Conservation (phyloP, 176 grass and related monocot genomes). For the Triticum timopheevii region DNA sequence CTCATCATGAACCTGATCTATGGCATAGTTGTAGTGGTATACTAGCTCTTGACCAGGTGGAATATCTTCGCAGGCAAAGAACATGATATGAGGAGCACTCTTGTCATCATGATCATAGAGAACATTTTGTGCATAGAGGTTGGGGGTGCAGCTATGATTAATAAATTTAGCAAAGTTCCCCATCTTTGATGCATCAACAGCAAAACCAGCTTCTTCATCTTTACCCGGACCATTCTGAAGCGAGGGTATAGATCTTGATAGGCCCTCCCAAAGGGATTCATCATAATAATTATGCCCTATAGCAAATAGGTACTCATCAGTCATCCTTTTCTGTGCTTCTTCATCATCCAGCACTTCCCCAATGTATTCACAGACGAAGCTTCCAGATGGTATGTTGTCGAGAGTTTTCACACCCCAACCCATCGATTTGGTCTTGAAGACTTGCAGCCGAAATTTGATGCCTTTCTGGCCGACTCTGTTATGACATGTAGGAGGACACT, state of each 20-base stretch:
- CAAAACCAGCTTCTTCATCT: constrained; percentile 44
- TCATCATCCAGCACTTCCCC: constrained; percentile 70
- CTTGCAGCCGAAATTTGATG: constrained; percentile 63
- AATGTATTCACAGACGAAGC: constrained; percentile 83
- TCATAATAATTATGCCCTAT: constrained; percentile 81
- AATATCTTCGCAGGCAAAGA: constrained; percentile 78
- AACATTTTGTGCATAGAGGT: constrained; percentile 76
- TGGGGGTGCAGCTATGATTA: constrained; percentile 76
- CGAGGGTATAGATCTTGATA: constrained; percentile 69
- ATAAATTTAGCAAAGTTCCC: constrained; percentile 80
- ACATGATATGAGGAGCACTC: constrained; percentile 70
- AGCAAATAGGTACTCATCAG: constrained; percentile 74
- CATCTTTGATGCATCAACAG: constrained; percentile 64
- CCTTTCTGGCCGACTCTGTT: constrained; percentile 85
- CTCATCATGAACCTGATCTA: constrained; percentile 74
- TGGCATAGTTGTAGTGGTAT: constrained; percentile 80
- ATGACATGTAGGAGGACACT: constrained; percentile 69
- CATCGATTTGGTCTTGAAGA: constrained; percentile 78
- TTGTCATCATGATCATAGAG: constrained; percentile 79
- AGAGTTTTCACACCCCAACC: constrained; percentile 76
- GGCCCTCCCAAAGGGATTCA: constrained; percentile 72
- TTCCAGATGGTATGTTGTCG: constrained; percentile 67
- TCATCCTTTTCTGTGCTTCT: constrained; percentile 66
- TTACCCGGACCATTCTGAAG: constrained; percentile 52
- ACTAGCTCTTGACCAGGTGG: constrained; percentile 52